Evolutionary conservation across 208 protist genomes (phyloP).

Genomic region (Leishmania major): DNA sequence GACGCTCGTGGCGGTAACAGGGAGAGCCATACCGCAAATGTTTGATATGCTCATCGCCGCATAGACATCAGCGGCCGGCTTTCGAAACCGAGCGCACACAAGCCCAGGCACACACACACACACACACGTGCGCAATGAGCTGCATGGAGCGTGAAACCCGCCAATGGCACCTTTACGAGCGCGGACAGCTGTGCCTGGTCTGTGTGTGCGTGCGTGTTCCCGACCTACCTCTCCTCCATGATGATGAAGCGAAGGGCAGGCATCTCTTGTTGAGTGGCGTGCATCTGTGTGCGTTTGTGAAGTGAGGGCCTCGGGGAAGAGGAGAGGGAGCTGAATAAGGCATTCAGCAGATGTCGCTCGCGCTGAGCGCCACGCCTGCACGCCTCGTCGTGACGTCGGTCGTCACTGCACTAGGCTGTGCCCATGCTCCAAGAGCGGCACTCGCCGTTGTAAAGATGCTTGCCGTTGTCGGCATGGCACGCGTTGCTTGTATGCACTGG

Average conservation of each 20-base stretch:
- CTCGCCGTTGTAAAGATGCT: neutral
- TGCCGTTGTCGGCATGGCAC: neutral
- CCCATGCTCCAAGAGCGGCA: neutral
- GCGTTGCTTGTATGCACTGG: neutral
- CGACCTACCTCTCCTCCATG: neutral
- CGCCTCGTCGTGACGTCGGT: neutral
- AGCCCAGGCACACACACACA: neutral
- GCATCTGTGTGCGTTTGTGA: neutral
- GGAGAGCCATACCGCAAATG: neutral
- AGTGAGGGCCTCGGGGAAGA: neutral
- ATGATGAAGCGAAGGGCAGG: neutral
- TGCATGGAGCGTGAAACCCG: neutral
- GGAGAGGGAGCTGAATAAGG: neutral
- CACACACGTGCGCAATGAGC: neutral
- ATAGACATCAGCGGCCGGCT: neutral
- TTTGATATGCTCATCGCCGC: neutral
- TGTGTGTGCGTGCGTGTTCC: neutral
- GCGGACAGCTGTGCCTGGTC: neutral
- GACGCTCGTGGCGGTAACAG: neutral
- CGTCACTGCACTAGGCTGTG: neutral
- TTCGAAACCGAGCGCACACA: neutral
- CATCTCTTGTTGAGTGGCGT: neutral
- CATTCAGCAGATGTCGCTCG: neutral
- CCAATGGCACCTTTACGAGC: neutral
- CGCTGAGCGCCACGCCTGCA: neutral